phyloP scores from a whole-genome alignment of 1,139 yeast genomes.

The Nakaseomyces uthaithaninus region DNA sequence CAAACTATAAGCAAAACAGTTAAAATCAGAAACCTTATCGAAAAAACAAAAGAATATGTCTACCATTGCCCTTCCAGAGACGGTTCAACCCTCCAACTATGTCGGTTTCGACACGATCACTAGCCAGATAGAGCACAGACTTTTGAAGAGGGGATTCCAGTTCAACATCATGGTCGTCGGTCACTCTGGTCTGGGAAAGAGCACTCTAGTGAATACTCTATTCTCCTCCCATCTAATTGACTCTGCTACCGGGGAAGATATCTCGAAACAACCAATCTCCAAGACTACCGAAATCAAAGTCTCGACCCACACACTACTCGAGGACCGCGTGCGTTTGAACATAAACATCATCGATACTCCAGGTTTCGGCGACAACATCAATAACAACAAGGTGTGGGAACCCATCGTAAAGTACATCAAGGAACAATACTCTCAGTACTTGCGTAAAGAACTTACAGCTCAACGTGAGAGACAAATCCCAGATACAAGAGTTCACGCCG shows the following conservation, averaged over 20 bases:
- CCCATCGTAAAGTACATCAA: constrained; percentile 91
- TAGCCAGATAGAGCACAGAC: constrained; percentile 84
- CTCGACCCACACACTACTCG: constrained; percentile 59
- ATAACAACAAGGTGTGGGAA: constrained; percentile 96
- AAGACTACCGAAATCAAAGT: constrained; percentile 85
- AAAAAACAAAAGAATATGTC: constrained; percentile 20
- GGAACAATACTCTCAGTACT: constrained; percentile 89
- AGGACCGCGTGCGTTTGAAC: constrained; percentile 79
- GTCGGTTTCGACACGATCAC: constrained; percentile 98
- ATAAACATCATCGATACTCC: constrained; percentile 92
- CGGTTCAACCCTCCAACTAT: constrained; percentile 42
- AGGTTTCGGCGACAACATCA: constrained; percentile 94
- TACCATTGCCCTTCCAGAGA: constrained; percentile 9
- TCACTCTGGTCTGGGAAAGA: constrained; percentile 89
- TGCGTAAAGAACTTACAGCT: constrained; percentile 93
- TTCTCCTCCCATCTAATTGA: constrained; percentile 75
- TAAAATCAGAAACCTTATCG: too few species aligned
- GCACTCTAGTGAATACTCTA: constrained; percentile 82
- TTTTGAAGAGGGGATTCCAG: constrained; percentile 88
- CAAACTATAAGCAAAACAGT: too few species aligned
- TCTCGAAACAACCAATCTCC: constrained; percentile 61
- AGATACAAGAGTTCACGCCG: constrained; percentile 94
- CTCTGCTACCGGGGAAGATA: constrained; percentile 46
- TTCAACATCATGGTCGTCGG: constrained; percentile 93
- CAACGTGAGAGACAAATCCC: constrained; percentile 76